phyloP scores from a whole-genome alignment of 164 flowering plant species.

The Kingdonia uniflora region DNA sequence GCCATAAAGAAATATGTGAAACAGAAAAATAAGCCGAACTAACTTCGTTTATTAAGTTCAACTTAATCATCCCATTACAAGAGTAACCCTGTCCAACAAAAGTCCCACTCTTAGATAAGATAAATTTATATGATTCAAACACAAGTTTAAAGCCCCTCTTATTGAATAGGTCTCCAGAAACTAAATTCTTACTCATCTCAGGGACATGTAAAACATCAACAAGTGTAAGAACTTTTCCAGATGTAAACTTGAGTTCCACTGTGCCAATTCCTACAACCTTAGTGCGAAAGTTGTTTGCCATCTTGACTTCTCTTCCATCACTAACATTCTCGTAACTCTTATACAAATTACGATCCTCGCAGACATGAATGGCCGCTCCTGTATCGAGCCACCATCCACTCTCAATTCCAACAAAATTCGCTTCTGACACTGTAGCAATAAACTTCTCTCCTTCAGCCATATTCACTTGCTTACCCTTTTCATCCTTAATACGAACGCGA shows the following conservation, averaged over 20 bases:
- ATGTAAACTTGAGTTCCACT: background rate
- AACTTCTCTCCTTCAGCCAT: background rate
- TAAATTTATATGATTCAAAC: background rate
- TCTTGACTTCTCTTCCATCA: no score
- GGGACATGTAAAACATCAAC: background rate
- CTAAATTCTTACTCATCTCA: background rate
- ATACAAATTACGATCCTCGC: background rate
- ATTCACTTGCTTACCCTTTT: background rate
- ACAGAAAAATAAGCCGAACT: no score
- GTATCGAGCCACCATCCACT: background rate
- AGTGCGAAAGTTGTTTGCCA: no score
- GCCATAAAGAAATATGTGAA: no score
- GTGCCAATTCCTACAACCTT: background rate
- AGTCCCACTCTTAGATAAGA: background rate
- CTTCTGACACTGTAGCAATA: no score
- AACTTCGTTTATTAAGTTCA: no score
- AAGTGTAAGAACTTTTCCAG: background rate
- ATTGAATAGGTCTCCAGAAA: background rate
- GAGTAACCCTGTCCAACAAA: background rate
- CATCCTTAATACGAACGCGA: background rate
- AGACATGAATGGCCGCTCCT: background rate
- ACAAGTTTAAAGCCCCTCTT: background rate
- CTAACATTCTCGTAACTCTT: background rate
- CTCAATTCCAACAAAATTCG: background rate
- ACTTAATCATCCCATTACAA: background rate